Base-by-base conservation (phyloP, 768 basidiomycete species). In the Suillus alpinus region DNA sequence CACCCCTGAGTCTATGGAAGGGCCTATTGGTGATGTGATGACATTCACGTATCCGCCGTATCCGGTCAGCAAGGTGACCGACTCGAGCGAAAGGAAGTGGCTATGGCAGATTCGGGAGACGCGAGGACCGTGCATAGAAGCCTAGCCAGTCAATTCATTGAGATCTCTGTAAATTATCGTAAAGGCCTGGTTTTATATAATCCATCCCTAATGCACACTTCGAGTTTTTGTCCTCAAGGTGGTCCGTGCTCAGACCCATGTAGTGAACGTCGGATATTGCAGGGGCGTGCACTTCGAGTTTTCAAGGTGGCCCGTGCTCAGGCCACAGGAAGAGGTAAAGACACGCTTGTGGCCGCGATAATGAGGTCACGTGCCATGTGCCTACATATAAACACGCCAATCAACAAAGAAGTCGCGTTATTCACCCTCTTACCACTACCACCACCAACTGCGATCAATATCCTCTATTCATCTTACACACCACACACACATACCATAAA, bases 311-410 rank as follows among this genome's bases (percentile, higher is more conserved):
- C 23, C 52, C 20, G 52, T 53, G 52, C 52, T 53, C n/a, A 29
- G 26, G 14, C 23, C 26, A 47, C 16, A 53, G 13, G 51, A 34
- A n/a, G n/a, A 34, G n/a, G 12, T 26, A 12, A 46, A 13, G 23
- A 46, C 44, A 18, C 6, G 14, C 47, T 29, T 9, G 9, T 50
- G 49, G 49, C 9, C 51, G 34, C 52, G 36, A 26, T 36, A 14
- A 53, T 36, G 56, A 29, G 34, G 39, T 63, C 71, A 73, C 65
- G 69, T 73, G 71, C 52, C 1, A 32, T 23, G 63, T 68, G 67
- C 69, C 64, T 40, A 32, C 63, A 69, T 73, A 74, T 66, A 73
- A 73, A 55, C 64, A 71, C 63, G 66, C 67, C 64, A 62, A 73
- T 68, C 69, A 72, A 69, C 71, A 56, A 59, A 26, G 66, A 67